Percentiles rank a stretch among this genome's conserved stretches.
Evolutionary conservation across 1,284 basidiomycete genomes (phyloP).

Genomic region (Puccinia coronata): DNA sequence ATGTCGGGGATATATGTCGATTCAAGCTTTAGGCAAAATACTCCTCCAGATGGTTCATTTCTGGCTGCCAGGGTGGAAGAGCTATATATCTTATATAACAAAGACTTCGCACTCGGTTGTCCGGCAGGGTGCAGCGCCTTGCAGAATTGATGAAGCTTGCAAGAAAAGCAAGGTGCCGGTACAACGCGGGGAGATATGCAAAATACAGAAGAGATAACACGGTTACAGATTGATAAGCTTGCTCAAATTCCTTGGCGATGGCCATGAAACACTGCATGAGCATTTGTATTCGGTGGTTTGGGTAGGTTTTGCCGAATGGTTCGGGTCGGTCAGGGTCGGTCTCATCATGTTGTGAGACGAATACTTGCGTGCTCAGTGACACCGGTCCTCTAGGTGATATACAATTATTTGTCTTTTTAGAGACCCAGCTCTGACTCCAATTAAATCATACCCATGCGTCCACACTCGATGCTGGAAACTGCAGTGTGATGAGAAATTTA

Average conservation of each 20-base stretch:
- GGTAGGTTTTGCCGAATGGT: background rate
- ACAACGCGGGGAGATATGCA: conserved; percentile 22
- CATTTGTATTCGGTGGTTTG: conserved; percentile 4
- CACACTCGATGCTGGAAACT: no score
- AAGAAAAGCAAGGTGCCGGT: background rate
- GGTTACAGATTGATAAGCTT: conserved; percentile 13
- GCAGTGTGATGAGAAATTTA: no score
- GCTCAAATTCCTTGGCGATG: conserved; percentile 11
- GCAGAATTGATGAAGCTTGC: no score
- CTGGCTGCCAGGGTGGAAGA: background rate
- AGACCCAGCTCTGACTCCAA: no score
- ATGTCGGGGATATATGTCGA: no score
- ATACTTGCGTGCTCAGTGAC: background rate
- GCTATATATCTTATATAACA: background rate
- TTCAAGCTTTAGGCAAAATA: no score
- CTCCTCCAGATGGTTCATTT: no score
- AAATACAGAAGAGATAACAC: no score
- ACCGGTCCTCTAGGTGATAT: background rate
- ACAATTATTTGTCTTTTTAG: background rate
- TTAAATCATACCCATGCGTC: no score
- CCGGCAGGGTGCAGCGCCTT: background rate
- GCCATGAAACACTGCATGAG: conserved; percentile 5
- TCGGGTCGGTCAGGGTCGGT: background rate
- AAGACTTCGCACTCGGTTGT: background rate
- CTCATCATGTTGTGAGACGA: background rate